Conservation (phyloP, 176 grass and related monocot genomes). For the Ensete glaucum region DNA sequence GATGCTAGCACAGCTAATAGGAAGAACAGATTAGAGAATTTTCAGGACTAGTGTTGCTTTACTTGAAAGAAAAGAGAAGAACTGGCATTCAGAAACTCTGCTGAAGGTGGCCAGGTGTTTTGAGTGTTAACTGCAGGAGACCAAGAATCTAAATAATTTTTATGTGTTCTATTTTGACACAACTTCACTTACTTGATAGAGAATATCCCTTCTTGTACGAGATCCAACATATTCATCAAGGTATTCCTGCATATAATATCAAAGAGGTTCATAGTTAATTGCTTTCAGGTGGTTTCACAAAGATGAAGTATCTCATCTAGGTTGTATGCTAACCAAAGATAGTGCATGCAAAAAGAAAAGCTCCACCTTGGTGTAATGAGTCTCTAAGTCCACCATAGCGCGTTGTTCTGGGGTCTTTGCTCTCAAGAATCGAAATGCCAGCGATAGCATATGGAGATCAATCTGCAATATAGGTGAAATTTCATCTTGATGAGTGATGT, state of each 20-base stretch:
- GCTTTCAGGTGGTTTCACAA: not conserved
- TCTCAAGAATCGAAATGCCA: constrained; percentile 90
- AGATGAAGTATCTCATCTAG: not conserved
- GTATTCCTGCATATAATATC: constrained; percentile 59
- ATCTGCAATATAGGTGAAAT: constrained; percentile 36
- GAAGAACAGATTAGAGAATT: no score
- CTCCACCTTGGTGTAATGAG: constrained; percentile 82
- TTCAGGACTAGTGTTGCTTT: no score
- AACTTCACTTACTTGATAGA: constrained; percentile 71
- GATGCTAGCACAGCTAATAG: no score
- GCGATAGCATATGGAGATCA: constrained; percentile 70
- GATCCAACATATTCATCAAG: constrained; percentile 74
- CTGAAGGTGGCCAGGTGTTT: no score
- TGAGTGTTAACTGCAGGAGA: no score
- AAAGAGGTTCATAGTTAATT: not conserved
- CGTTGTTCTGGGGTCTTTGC: constrained; percentile 84
- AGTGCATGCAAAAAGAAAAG: not conserved
- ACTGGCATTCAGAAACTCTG: no score
- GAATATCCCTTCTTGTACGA: constrained; percentile 60
- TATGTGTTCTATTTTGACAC: not conserved
- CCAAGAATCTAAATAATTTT: not conserved
- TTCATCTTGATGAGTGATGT: not conserved
- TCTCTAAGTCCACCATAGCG: constrained; percentile 90
- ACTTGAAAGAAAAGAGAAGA: no score
- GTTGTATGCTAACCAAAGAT: no score